Percentiles rank a stretch among this genome's conserved stretches.
Evolutionary conservation across 2,329 filamentous ascomycete genomes (phyloP).

Genomic region (Arthroderma sp.): DNA sequence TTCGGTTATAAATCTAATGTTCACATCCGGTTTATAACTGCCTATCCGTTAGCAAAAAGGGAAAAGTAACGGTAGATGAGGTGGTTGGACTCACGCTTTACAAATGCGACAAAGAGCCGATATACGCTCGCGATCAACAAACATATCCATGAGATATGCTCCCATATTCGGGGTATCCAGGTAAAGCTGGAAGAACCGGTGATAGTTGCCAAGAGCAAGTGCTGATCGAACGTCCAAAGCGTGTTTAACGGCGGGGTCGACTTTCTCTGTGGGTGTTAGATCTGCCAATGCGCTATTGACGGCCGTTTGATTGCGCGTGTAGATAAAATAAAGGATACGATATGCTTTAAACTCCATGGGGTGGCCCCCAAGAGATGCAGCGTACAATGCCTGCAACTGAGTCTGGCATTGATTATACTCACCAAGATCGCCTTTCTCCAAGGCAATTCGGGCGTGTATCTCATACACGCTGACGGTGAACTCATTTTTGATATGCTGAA

Average conservation of each 20-base stretch:
- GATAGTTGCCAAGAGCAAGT: constrained; percentile 86
- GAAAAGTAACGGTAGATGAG: background rate
- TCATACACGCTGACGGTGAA: constrained; percentile 97
- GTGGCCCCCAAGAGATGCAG: constrained; percentile 73
- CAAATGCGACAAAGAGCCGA: constrained; percentile 83
- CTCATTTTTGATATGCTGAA: constrained; percentile 91
- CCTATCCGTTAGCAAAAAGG: constrained; percentile 32
- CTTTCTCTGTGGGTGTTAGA: constrained; percentile 96
- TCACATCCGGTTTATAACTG: constrained; percentile 86
- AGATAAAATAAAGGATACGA: constrained; percentile 98
- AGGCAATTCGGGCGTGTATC: constrained; percentile 89
- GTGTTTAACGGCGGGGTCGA: constrained; percentile 71
- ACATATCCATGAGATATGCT: constrained; percentile 98
- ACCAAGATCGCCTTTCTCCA: constrained; percentile 98
- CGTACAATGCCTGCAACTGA: constrained; percentile 84
- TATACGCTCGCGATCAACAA: constrained; percentile 84
- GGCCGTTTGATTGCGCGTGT: constrained; percentile 94
- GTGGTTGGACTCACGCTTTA: constrained; percentile 62
- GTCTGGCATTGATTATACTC: constrained; percentile 99
- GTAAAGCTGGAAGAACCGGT: constrained; percentile 95
- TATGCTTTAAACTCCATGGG: constrained; percentile 96
- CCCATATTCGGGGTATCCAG: constrained; percentile 93
- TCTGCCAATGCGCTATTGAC: constrained; percentile 97
- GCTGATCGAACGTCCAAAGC: constrained; percentile 83
- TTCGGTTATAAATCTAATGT: constrained; percentile 82